These are phyloP conservation scores for Colletotrichum limetticola DNA, from an alignment of 2,329 filamentous ascomycete species.

Conservation along the genomic window DNA sequence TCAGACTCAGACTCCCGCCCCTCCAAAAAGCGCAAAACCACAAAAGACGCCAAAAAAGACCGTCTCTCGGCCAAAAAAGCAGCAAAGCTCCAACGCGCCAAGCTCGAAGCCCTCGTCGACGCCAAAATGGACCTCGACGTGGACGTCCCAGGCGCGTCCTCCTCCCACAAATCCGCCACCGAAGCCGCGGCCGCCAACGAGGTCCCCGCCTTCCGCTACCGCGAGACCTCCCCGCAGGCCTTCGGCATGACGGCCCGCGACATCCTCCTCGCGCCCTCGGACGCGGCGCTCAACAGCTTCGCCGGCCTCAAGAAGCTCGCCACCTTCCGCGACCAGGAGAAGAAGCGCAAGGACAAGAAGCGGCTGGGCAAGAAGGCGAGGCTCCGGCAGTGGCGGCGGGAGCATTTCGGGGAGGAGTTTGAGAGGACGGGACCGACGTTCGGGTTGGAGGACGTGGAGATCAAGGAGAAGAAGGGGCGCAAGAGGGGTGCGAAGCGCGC, in stretches of 20 bases:
- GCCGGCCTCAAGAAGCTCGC: conserved; percentile 96
- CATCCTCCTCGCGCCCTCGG: conserved; percentile 88
- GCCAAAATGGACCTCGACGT: conserved; percentile 78
- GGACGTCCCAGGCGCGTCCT: too few species aligned
- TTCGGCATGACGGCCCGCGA: conserved; percentile 92
- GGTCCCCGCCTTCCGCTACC: conserved; percentile 78
- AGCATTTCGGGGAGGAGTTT: conserved; percentile 70
- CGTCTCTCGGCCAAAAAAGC: conserved; percentile 71
- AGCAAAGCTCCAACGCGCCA: conserved; percentile 82
- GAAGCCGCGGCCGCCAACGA: conserved; percentile 42
- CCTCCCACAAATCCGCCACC: neutral
- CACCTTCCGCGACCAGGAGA: conserved; percentile 85
- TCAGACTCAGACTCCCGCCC: conserved; percentile 55
- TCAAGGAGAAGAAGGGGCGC: conserved; percentile 38
- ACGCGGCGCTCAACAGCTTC: conserved; percentile 87
- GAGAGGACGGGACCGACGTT: conserved; percentile 67
- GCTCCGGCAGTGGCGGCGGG: conserved; percentile 83
- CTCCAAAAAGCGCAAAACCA: conserved; percentile 69
- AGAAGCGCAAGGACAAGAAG: conserved; percentile 91
- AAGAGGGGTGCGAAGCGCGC: conserved; percentile 29
- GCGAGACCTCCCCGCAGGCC: conserved; percentile 88
- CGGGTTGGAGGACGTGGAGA: conserved; percentile 58
- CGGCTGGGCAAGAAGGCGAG: conserved; percentile 91
- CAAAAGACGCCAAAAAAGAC: conserved; percentile 69
- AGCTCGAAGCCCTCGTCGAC: conserved; percentile 89